Evolutionary conservation across 768 basidiomycete species (phyloP).

Genomic region (Leccinellum rugosiceps): DNA sequence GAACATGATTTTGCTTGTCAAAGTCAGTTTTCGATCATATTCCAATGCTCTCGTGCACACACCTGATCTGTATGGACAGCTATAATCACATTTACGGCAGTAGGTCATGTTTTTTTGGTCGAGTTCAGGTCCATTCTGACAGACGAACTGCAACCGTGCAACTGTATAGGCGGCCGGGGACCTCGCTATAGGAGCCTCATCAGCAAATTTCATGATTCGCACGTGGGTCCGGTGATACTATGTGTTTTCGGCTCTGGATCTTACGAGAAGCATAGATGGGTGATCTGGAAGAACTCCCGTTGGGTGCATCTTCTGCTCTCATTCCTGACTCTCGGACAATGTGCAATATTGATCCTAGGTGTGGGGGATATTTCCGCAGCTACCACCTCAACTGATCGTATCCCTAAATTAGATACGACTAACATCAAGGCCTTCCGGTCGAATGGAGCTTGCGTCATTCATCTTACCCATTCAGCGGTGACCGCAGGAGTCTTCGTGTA

Average conservation of each 20-base stretch:
- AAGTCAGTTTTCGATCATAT: conserved; percentile 12
- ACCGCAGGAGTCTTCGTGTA: conserved; percentile 9
- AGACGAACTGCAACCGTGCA: background rate
- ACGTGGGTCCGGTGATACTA: conserved; percentile 13
- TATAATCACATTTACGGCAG: background rate
- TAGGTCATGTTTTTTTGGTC: background rate
- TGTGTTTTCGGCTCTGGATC: background rate
- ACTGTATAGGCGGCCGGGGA: conserved; percentile 11
- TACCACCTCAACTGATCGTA: no score
- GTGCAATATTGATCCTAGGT: conserved; percentile 18
- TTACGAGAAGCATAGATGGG: conserved; percentile 18
- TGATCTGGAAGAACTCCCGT: conserved; percentile 22
- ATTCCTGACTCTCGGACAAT: conserved; percentile 20
- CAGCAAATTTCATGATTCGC: conserved; percentile 25
- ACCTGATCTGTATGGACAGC: conserved; percentile 3
- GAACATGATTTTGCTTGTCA: conserved; percentile 3
- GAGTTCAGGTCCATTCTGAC: background rate
- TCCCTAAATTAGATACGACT: conserved; percentile 5
- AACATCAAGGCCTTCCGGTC: background rate
- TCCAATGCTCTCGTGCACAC: background rate
- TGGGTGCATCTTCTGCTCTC: conserved; percentile 12
- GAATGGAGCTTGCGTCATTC: conserved; percentile 1
- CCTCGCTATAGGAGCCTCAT: conserved; percentile 15
- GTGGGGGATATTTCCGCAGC: background rate
- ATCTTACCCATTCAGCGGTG: background rate